These are phyloP conservation scores for Wallacemonas sp. DNA, from an alignment of 208 protist genomes.

Conservation along the genomic window DNA sequence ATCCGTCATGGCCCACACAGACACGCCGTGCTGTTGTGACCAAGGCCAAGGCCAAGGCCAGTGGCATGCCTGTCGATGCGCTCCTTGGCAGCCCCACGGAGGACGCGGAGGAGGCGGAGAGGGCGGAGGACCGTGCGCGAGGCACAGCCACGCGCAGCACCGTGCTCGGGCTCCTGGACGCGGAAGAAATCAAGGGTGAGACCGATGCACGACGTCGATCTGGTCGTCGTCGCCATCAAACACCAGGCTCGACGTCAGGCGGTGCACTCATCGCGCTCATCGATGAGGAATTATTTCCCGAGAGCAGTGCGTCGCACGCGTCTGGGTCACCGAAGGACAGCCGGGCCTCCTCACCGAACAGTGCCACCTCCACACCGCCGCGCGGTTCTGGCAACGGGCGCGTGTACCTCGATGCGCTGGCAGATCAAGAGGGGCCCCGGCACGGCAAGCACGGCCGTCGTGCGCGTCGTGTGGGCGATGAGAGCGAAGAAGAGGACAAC, in stretches of 20 bases:
- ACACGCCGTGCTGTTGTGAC: neutral
- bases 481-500: no score
- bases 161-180: neutral
- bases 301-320: neutral
- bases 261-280: neutral
- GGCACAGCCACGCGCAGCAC: neutral
- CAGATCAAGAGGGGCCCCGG: neutral
- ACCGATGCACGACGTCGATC: neutral
- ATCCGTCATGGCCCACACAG: no score
- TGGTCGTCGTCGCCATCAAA: no score
- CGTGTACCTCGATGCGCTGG: conserved; percentile 13
- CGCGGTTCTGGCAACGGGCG: neutral
- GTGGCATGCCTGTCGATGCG: conserved; percentile 2
- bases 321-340: no score
- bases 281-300: neutral
- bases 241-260: no score
- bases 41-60: neutral
- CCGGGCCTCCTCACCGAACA: no score
- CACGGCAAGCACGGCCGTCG: no score
- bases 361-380: no score
- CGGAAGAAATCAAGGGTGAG: neutral
- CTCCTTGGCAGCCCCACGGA: neutral
- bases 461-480: no score
- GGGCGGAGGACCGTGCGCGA: no score
- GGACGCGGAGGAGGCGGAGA: no score